A percentile compares a stretch with the other conserved stretches of the same genome.
Conservation (phyloP, 2,329 filamentous ascomycete species). For the Colletotrichum trifolii region DNA sequence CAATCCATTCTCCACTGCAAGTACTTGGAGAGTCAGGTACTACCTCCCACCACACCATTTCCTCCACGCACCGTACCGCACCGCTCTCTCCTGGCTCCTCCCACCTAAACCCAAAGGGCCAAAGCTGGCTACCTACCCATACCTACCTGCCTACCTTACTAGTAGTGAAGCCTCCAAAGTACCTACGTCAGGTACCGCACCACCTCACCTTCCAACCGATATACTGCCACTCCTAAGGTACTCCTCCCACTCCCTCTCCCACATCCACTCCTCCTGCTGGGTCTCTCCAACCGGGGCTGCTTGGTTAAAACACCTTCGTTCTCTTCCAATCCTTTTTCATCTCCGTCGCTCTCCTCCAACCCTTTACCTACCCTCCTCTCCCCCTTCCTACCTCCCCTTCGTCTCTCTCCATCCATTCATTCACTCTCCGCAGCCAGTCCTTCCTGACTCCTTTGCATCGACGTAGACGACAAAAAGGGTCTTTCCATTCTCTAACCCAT, state of each 20-base stretch:
- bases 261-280: neutral
- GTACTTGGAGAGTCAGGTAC: too few relatives aligned
- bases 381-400: conserved; percentile 50
- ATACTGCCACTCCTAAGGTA: neutral
- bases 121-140: conserved; percentile 28
- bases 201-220: neutral
- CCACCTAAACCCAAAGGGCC: conserved; percentile 24
- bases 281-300: neutral
- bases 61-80: neutral
- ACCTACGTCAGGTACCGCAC: neutral
- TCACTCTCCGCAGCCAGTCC: conserved; percentile 62
- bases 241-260: neutral
- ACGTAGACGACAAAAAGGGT: conserved; percentile 39
- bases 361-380: conserved; percentile 54
- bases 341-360: conserved; percentile 65
- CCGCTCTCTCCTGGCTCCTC: conserved; percentile 4
- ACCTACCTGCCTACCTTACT: too few relatives aligned
- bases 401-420: conserved; percentile 62
- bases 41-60: neutral
- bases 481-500: conserved; percentile 37
- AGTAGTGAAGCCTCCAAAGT: neutral
- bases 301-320: conserved; percentile 54
- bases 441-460: conserved; percentile 54
- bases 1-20: too few relatives aligned
- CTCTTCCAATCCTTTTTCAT: conserved; percentile 67